Conservation (phyloP, 768 basidiomycete genomes). For the Termitomyces sp. region DNA sequence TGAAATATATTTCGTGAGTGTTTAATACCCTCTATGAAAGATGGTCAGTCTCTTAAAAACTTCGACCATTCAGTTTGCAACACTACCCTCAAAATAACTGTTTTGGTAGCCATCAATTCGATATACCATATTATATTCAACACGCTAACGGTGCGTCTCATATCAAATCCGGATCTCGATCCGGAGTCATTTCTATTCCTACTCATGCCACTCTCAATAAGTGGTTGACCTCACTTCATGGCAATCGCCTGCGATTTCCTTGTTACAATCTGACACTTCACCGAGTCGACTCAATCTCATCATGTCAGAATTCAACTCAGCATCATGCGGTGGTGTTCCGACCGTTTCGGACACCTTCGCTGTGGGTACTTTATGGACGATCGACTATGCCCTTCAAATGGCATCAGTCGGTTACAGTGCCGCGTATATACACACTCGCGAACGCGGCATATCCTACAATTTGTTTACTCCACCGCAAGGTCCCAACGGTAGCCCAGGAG, state of each 20-base stretch:
- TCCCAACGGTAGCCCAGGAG: constrained; percentile 22
- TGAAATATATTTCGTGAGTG: constrained; percentile 48
- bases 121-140: constrained; percentile 37
- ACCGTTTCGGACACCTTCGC: constrained; percentile 46
- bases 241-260: constrained; percentile 38
- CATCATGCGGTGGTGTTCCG: constrained; percentile 45
- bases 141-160: constrained; percentile 37
- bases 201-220: constrained; percentile 5
- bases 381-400: constrained; percentile 48
- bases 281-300: constrained; percentile 29
- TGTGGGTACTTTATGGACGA: constrained; percentile 43
- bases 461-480: constrained; percentile 36
- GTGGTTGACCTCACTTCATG: constrained; percentile 37
- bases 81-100: constrained; percentile 51
- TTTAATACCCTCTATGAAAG: too few species aligned
- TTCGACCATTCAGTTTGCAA: constrained; percentile 30
- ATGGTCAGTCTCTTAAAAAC: neutral
- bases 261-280: constrained; percentile 23
- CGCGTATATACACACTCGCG: constrained; percentile 47
- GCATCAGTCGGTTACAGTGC: constrained; percentile 42
- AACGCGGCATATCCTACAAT: constrained; percentile 48
- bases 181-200: neutral
- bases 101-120: constrained; percentile 26
- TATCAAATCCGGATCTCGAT: neutral
- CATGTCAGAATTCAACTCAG: constrained; percentile 51